phyloP scores from a whole-genome alignment of 2,329 filamentous ascomycete species.

The Cladophialophora exuberans region DNA sequence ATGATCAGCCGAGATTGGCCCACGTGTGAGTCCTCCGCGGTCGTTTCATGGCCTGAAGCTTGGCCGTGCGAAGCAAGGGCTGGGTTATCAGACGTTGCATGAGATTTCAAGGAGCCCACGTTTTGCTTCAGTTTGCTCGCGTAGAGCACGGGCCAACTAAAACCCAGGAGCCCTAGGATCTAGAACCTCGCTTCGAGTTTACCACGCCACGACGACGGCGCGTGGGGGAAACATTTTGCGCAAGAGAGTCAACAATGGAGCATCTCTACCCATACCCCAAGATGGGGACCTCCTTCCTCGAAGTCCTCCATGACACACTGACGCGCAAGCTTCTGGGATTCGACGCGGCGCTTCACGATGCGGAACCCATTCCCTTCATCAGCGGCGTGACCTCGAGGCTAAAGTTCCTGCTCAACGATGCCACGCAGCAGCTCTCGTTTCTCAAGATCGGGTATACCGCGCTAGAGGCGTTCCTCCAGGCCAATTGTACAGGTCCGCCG shows the following conservation, averaged over 20 bases:
- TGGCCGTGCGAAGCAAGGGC: too few relatives aligned
- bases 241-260: constrained; percentile 23
- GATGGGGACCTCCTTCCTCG: constrained; percentile 33
- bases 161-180: too few relatives aligned
- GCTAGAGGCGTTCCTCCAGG: constrained; percentile 79
- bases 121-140: too few relatives aligned
- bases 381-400: constrained; percentile 43
- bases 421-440: constrained; percentile 42
- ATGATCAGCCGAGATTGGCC: too few relatives aligned
- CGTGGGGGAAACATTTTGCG: not conserved
- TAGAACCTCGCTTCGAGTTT: too few relatives aligned
- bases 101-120: too few relatives aligned
- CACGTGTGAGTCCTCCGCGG: too few relatives aligned
- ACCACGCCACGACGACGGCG: too few relatives aligned
- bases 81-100: too few relatives aligned
- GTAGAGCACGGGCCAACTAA: too few relatives aligned
- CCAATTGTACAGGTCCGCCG: constrained; percentile 84
- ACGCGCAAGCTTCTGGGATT: constrained; percentile 46
- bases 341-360: constrained; percentile 35
- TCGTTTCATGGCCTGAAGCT: too few relatives aligned
- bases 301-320: constrained; percentile 37
- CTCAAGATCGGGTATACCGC: constrained; percentile 67
- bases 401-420: constrained; percentile 41
- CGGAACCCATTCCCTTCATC: constrained; percentile 37
- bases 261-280: constrained; percentile 33